A percentile compares a stretch with the other conserved stretches of the same genome.
Conservation (phyloP, 2,329 filamentous ascomycete species). For the Plenodomus biglobosus region DNA sequence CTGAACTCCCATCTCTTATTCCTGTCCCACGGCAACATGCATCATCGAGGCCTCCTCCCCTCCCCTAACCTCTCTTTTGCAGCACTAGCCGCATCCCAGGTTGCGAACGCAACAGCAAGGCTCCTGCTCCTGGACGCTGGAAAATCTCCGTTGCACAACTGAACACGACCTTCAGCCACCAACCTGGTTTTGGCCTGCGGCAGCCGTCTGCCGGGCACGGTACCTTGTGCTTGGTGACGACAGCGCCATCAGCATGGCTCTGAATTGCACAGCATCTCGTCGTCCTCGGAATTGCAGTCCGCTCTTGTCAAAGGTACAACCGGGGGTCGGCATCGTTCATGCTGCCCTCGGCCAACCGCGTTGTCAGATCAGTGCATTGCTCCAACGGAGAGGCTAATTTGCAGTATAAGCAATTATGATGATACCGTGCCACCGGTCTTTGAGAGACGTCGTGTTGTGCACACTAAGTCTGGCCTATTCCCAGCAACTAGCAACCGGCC, state of each 20-base stretch:
- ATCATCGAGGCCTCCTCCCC: slow-evolving; percentile 26
- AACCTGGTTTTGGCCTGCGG: slow-evolving; percentile 38
- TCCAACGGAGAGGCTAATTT: slow-evolving; percentile 19
- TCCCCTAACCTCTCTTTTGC: slow-evolving; percentile 28
- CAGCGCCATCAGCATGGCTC: slow-evolving; percentile 32
- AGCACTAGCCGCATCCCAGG: slow-evolving; percentile 26
- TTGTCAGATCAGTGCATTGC: slow-evolving; percentile 18
- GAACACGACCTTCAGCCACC: slow-evolving; percentile 31
- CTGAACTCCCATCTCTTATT: slow-evolving; percentile 28
- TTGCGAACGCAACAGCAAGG: slow-evolving; percentile 20
- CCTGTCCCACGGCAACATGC: slow-evolving; percentile 21
- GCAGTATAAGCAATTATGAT: slow-evolving; percentile 26
- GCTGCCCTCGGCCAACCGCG: slow-evolving; percentile 22
- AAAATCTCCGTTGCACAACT: slow-evolving; percentile 26
- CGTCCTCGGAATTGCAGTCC: slow-evolving; percentile 28
- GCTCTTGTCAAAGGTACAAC: slow-evolving; percentile 11
- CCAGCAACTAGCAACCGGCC: background rate
- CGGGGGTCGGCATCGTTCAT: slow-evolving; percentile 14
- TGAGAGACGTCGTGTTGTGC: slow-evolving; percentile 25
- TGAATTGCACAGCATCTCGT: slow-evolving; percentile 28
- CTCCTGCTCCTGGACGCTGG: slow-evolving; percentile 33
- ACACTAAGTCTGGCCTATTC: background rate
- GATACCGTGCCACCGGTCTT: slow-evolving; percentile 35
- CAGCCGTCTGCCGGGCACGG: slow-evolving; percentile 36
- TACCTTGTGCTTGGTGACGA: slow-evolving; percentile 27